Conservation (phyloP, 352 stramenopile species). For the Phytophthora constricta region DNA sequence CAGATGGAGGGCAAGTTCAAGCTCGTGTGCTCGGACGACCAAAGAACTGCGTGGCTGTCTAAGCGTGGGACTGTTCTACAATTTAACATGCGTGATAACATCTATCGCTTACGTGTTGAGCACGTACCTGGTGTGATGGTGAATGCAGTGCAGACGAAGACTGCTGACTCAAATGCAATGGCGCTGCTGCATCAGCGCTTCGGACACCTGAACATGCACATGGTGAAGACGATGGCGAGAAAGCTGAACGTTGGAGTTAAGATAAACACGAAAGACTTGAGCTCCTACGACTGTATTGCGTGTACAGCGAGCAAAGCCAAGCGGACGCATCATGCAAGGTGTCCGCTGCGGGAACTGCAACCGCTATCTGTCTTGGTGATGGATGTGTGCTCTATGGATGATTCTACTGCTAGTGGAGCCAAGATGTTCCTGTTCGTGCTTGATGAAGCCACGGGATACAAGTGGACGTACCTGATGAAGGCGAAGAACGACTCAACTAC, state of each 20-base stretch:
- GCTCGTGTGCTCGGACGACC: constrained; percentile 7
- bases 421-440: constrained; percentile 25
- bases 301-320: constrained; percentile 9
- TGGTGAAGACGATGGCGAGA: neutral
- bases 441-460: constrained; percentile 17
- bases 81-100: constrained; percentile 12
- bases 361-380: constrained; percentile 8
- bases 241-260: constrained; percentile 19
- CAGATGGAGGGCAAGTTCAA: constrained; percentile 13
- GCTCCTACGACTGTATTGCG: constrained; percentile 17
- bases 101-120: constrained; percentile 10
- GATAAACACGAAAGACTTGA: constrained; percentile 18
- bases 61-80: constrained; percentile 9
- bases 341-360: neutral
- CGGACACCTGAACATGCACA: constrained; percentile 13
- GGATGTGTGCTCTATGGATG: constrained; percentile 13
- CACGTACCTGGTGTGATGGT: constrained; percentile 9
- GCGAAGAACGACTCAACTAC: constrained; percentile 17
- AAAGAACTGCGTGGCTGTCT: constrained; percentile 10
- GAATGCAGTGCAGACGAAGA: constrained; percentile 5
- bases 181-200: constrained; percentile 17
- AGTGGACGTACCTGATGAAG: constrained; percentile 20
- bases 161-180: constrained; percentile 6
- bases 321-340: constrained; percentile 11
- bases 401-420: neutral